Evolutionary conservation across 208 protist species (phyloP).

Genomic region (Trypanosoma scelopori): DNA sequence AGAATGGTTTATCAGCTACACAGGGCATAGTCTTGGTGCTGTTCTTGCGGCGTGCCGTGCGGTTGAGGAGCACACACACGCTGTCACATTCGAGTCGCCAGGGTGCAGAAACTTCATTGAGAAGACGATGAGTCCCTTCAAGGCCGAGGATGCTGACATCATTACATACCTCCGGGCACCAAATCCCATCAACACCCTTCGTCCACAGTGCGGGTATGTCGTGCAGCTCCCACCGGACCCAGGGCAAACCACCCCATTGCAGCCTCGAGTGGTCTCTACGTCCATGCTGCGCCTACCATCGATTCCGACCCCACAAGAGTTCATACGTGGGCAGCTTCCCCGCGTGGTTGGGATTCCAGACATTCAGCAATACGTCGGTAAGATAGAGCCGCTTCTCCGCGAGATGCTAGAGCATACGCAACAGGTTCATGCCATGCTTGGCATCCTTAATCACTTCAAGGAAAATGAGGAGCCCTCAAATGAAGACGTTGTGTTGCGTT

Average conservation of each 20-base stretch:
- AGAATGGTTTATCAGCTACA: conserved; percentile 80
- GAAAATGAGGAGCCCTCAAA: conserved; percentile 51
- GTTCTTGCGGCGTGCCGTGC: conserved; percentile 81
- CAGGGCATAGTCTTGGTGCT: conserved; percentile 89
- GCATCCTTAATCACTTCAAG: conserved; percentile 63
- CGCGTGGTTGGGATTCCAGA: conserved; percentile 70
- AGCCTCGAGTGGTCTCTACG: conserved; percentile 18
- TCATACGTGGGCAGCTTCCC: conserved; percentile 76
- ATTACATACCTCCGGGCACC: conserved; percentile 83
- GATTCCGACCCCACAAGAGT: conserved; percentile 66
- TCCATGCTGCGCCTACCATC: conserved; percentile 52
- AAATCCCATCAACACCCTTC: conserved; percentile 91
- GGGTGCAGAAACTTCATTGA: conserved; percentile 74
- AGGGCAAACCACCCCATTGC: conserved; percentile 1
- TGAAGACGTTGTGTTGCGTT: conserved; percentile 65
- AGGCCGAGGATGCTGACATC: conserved; percentile 44
- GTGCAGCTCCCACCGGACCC: conserved; percentile 53
- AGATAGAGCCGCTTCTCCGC: conserved; percentile 83
- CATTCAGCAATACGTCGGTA: conserved; percentile 85
- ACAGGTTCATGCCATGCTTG: conserved; percentile 84
- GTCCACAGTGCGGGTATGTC: conserved; percentile 82
- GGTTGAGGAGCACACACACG: conserved; percentile 71
- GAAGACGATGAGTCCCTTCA: conserved; percentile 44
- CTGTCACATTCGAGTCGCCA: conserved; percentile 87
- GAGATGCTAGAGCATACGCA: conserved; percentile 88